phyloP scores from a whole-genome alignment of 768 basidiomycete genomes.

The Amanita molliuscula region DNA sequence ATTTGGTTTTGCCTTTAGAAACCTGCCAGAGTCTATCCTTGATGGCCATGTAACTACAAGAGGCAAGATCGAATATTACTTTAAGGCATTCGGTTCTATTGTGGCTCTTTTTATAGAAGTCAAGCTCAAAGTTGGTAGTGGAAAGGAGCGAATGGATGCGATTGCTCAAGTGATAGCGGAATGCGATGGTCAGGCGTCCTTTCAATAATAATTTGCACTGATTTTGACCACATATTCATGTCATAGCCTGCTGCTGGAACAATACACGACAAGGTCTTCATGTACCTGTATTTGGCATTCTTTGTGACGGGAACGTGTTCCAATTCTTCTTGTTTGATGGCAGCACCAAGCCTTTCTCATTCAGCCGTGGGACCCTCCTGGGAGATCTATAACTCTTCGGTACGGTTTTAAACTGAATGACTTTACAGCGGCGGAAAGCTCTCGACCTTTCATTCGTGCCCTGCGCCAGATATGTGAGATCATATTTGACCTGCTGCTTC shows the following conservation, averaged over 20 bases:
- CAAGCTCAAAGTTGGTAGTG: constrained; percentile 11
- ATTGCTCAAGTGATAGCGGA: no score
- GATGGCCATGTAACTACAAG: constrained; percentile 4
- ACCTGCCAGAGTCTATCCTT: constrained; percentile 12
- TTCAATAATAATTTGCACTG: no score
- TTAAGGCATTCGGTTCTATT: constrained; percentile 13
- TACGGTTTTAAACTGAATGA: constrained; percentile 2
- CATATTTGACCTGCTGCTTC: constrained; percentile 11
- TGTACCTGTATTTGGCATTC: constrained; percentile 9
- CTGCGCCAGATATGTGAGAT: constrained; percentile 12
- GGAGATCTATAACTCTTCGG: background rate
- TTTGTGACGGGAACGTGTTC: constrained; percentile 10
- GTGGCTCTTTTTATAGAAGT: constrained; percentile 13
- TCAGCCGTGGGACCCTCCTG: background rate
- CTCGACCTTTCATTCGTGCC: constrained; percentile 5
- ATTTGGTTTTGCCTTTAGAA: constrained; percentile 12
- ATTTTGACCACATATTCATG: no score
- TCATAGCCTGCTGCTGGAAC: no score
- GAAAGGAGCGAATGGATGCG: constrained; percentile 6
- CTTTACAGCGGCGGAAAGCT: constrained; percentile 6
- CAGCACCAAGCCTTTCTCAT: background rate
- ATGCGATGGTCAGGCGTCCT: no score
- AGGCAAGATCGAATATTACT: constrained; percentile 11
- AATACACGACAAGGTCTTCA: no score
- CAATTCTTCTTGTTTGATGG: constrained; percentile 10